These are phyloP conservation scores for Medicago lupulina DNA, from an alignment of 306 rosid genomes.

Conservation along the genomic window DNA sequence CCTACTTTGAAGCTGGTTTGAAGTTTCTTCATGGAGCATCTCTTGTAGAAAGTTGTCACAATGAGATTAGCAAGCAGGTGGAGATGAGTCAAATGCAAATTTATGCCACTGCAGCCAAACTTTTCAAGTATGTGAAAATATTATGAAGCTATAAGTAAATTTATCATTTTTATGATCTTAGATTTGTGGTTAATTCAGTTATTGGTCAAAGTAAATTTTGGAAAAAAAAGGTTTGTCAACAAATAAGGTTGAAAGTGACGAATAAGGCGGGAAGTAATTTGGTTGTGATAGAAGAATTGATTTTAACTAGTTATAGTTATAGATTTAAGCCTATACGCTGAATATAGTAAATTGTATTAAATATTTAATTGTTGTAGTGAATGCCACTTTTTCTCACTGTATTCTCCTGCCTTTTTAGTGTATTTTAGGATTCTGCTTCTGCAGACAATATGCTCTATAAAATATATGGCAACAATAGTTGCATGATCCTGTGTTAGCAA, in stretches of 20 bases:
- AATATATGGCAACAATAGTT: too few species aligned
- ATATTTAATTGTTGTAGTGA: too few species aligned
- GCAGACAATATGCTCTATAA: too few species aligned
- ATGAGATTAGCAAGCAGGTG: constrained; percentile 61
- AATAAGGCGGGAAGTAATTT: neutral
- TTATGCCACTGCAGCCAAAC: constrained; percentile 71
- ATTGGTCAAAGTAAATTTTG: constrained; percentile 5
- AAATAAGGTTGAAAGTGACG: neutral
- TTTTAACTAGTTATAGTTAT: too few species aligned
- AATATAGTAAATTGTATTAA: too few species aligned
- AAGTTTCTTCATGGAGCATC: constrained; percentile 85
- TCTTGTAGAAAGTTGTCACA: constrained; percentile 60
- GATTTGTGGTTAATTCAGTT: constrained; percentile 30
- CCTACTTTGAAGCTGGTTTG: constrained; percentile 86
- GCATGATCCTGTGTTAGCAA: too few species aligned
- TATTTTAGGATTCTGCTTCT: too few species aligned
- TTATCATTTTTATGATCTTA: constrained; percentile 24
- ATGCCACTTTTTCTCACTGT: too few species aligned
- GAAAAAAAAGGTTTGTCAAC: constrained; percentile 16
- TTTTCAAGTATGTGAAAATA: constrained; percentile 65
- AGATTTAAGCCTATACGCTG: too few species aligned
- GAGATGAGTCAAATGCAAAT: constrained; percentile 67
- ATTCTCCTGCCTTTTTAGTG: too few species aligned
- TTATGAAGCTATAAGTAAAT: constrained; percentile 19
- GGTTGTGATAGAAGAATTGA: too few species aligned